Base-by-base conservation (phyloP, 768 basidiomycete genomes). In the Mycena rebaudengoi region DNA sequence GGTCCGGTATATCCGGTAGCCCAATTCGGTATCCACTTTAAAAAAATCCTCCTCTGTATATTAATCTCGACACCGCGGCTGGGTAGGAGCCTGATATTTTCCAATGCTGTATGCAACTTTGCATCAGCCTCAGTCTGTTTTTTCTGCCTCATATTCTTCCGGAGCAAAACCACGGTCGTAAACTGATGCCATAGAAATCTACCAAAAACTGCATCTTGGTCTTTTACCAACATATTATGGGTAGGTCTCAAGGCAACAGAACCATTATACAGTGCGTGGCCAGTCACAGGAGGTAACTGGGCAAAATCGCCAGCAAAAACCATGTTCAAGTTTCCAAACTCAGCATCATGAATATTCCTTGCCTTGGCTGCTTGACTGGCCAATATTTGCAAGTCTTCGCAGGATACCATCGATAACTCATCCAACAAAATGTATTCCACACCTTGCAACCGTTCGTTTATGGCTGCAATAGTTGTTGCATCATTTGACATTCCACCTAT, bases 401-500 rank as follows among this genome's bases (percentile, higher is more conserved):
- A 74, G 0, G 71, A 66, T 2, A 79, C 39, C 79, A 80, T 80
- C 1, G 78, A 80, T 0, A 80, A 64, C 54, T 80, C 79, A 69
- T 80, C 76, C 1, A 79, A 32, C 26, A 80, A 75, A 0, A 80
- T 53, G 65, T 76, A 76, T 12, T 78, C 71, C 1, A 78, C 71
- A 26, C 70, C 63, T 16, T 66, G 26, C 7, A 65, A 12, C 0
- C 55, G n/a, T n/a, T 56, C 55, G 14, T 56, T 56, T 6, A 56
- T 20, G 11, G 28, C 41, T 5, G 55, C 55, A 18, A 45, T 25
- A 2, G 55, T 11, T 6, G 29, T 11, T 25, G 21, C 35, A 16
- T 58, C 14, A 13, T 41, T 52, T 13, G 30, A 14, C 5, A 66
- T 46, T 48, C 64, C 29, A 16, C 25, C 28, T 0, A 62, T 6